Percentiles rank a stretch among this genome's conserved stretches.
Conservation (phyloP, 768 basidiomycete genomes). For the Kwoniella dendrophila region DNA sequence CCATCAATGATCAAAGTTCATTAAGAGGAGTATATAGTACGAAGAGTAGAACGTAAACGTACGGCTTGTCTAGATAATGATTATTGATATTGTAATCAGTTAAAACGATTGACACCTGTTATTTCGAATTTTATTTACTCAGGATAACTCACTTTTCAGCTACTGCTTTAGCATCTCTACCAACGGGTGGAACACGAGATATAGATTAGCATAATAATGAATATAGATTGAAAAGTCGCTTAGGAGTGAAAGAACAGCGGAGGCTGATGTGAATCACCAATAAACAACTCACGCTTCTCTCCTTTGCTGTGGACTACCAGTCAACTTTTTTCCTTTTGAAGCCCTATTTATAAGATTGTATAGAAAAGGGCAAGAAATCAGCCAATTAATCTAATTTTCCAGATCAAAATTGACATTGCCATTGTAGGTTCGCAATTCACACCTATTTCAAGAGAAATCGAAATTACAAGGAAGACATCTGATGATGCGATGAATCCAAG, state of each 20-base stretch:
- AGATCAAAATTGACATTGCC: no score
- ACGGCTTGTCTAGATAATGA: conserved; percentile 15
- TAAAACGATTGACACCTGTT: neutral
- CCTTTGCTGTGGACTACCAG: conserved; percentile 21
- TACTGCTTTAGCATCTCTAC: conserved; percentile 29
- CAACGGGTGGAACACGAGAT: neutral
- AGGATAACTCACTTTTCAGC: conserved; percentile 26
- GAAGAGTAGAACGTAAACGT: neutral
- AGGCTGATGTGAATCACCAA: no score
- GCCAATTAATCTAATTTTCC: no score
- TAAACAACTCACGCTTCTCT: conserved; percentile 30
- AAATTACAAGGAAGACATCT: no score
- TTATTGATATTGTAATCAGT: neutral
- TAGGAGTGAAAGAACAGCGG: no score
- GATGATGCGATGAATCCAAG: neutral
- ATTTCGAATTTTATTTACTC: neutral
- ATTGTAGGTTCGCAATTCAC: no score
- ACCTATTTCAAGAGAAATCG: no score
- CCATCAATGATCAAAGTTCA: neutral
- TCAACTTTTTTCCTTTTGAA: conserved; percentile 23
- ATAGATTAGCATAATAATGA: neutral
- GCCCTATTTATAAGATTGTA: conserved; percentile 11
- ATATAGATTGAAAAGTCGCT: no score
- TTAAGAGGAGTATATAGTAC: neutral
- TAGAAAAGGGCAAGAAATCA: neutral